Evolutionary conservation across 1,284 basidiomycete species (phyloP), one percentile per base, ranked within the genome.

Genomic region (Melampsora abietis-canadensis): DNA sequence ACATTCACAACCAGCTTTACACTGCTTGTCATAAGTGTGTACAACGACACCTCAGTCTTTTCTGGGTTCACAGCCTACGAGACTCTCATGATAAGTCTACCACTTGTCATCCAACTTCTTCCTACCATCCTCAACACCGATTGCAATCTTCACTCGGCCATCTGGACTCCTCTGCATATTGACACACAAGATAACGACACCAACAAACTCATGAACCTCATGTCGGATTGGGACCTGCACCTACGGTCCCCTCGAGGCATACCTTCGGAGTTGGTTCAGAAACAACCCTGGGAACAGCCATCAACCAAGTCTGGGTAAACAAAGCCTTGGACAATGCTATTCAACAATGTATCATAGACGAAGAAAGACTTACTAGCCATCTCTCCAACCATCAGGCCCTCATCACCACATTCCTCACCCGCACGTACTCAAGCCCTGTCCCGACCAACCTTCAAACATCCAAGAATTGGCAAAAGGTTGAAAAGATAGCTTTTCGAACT

Each of bases 361-460:
- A 30, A 8, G 34, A 70, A 30, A 48, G n/a, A 1, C n/a, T 48
- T 2, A 48, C 47, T 48, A 70, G 62, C 27, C 68, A 70, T 30
- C 10, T 46, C 7, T 72, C 68, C 2, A 61, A 72, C 24, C 68
- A 72, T 34, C 68, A 72, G 30, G 59, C 68, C 31, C 61, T 64
- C 10, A 30, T 34, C 59, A 61, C 68, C 34, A 30, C 27, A 4
- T 24, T 44, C 2, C 37, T 65, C 14, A 40, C 17, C 0, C 10
- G 8, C 27, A 14, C 27, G 21, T 2, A 61, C 2, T 0, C 21
- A 0, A 30, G 24, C 21, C 34, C 34, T 4, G 0, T 7, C 2
- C 34, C 5, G 0, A 0, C 10, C 34, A 37, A 4, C 34, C 27
- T 27, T 37, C 2, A 4, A 5, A 37, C 34, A 6, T 3, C 6